A percentile compares a stretch with the other conserved stretches of the same genome.
Conservation (phyloP, 2,329 filamentous ascomycete genomes). For the Rhytidhysteron rufulum region DNA sequence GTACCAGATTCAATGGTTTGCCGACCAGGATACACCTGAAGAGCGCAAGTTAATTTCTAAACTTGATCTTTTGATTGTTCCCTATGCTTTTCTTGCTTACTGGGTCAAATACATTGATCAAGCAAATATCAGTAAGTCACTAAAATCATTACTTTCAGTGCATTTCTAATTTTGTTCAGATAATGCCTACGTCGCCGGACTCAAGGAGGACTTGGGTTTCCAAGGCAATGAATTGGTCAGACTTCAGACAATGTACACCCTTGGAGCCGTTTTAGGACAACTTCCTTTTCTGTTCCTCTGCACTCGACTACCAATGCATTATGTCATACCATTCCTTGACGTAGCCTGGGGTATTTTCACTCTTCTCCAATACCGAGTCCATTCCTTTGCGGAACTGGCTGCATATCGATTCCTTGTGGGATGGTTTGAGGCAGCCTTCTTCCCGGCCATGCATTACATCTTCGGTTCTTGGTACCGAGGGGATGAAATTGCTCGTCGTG, state of each 20-base stretch:
- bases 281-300: slow-evolving; percentile 53
- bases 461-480: slow-evolving; percentile 49
- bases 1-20: slow-evolving; percentile 26
- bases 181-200: slow-evolving; percentile 54
- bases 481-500: slow-evolving; percentile 41
- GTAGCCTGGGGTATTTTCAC: slow-evolving; percentile 56
- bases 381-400: slow-evolving; percentile 48
- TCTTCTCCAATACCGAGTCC: slow-evolving; percentile 51
- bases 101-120: slow-evolving; percentile 58
- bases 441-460: slow-evolving; percentile 26
- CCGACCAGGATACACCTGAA: slow-evolving; percentile 44
- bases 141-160: background rate
- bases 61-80: slow-evolving; percentile 54
- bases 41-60: slow-evolving; percentile 53
- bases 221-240: slow-evolving; percentile 54
- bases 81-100: slow-evolving; percentile 54
- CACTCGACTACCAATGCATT: slow-evolving; percentile 42
- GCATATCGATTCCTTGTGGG: slow-evolving; percentile 55
- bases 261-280: slow-evolving; percentile 51
- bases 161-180: slow-evolving; percentile 28
- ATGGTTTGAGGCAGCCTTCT: slow-evolving; percentile 44
- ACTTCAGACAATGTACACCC: slow-evolving; percentile 51
- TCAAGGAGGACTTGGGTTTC: slow-evolving; percentile 51
- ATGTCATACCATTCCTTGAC: slow-evolving; percentile 50
- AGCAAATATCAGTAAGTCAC: slow-evolving; percentile 47